Percentiles rank a stretch among this genome's conserved stretches.
phyloP scores from a whole-genome alignment of 495 filamentous ascomycete species.

The Pyronema omphalodes region DNA sequence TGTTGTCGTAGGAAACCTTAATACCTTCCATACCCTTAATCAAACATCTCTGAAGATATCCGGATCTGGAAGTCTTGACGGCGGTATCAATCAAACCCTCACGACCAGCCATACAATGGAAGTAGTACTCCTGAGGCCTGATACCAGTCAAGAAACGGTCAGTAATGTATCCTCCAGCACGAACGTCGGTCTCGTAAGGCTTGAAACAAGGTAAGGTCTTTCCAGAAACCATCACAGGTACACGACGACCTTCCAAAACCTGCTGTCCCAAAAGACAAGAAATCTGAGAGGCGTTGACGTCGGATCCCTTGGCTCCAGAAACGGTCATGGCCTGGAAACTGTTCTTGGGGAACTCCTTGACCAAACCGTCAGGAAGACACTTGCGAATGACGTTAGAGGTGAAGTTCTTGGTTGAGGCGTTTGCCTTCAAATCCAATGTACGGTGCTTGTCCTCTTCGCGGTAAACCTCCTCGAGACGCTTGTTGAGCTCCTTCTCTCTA shows the following conservation, averaged over 20 bases:
- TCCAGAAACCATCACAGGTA: constrained; percentile 94
- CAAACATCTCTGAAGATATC: constrained; percentile 91
- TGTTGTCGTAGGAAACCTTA: constrained; percentile 77
- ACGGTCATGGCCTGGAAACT: constrained; percentile 99
- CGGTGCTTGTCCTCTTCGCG: constrained; percentile 79
- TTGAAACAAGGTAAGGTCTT: constrained; percentile 91
- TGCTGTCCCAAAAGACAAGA: constrained; percentile 96
- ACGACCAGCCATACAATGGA: constrained; percentile 98
- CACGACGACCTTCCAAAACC: constrained; percentile 81
- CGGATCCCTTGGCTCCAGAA: constrained; percentile 83
- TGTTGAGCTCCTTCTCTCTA: constrained; percentile 49
- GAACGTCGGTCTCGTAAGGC: constrained; percentile 70
- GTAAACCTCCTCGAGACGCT: constrained; percentile 71
- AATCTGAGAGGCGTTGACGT: constrained; percentile 92
- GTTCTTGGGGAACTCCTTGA: constrained; percentile 86
- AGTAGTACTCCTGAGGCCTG: constrained; percentile 94
- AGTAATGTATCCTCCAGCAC: constrained; percentile 86
- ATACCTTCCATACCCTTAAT: constrained; percentile 99
- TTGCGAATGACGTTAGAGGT: constrained; percentile 59
- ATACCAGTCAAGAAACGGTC: constrained; percentile 97
- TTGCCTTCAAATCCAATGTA: constrained; percentile 70
- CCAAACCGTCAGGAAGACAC: constrained; percentile 65
- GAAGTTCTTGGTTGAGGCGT: constrained; percentile 46
- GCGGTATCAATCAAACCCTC: constrained; percentile 99
- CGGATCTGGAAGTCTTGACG: constrained; percentile 92